Evolutionary conservation across 805 yeast genomes (phyloP).

Genomic region (Metschnikowia hibisci): DNA sequence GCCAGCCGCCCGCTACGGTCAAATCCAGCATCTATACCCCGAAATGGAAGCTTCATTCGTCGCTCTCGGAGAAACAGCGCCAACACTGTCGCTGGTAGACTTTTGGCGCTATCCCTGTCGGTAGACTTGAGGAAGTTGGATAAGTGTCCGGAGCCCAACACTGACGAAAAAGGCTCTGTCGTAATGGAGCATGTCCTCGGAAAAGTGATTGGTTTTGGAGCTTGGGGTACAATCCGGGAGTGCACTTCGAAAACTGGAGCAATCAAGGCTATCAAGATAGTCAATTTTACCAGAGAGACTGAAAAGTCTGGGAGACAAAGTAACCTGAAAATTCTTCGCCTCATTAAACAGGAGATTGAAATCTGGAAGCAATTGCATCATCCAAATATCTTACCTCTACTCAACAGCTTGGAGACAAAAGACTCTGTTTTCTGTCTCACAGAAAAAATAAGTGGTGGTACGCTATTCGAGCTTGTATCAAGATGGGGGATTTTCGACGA

Average conservation of each 20-base stretch:
- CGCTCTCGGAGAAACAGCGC: conserved; percentile 29
- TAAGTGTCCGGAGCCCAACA: conserved; percentile 30
- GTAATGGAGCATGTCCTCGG: conserved; percentile 65
- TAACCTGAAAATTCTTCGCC: conserved; percentile 48
- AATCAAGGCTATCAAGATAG: conserved; percentile 58
- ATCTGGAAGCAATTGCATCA: conserved; percentile 74
- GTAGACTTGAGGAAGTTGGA: conserved; percentile 30
- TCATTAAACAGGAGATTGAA: conserved; percentile 65
- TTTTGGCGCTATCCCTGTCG: conserved; percentile 36
- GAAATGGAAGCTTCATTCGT: conserved; percentile 29
- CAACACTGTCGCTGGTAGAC: conserved; percentile 40
- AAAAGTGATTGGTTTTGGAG: conserved; percentile 78
- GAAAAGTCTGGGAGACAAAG: conserved; percentile 23
- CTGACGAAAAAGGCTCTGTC: conserved; percentile 65
- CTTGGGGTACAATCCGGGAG: conserved; percentile 84
- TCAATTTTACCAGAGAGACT: conserved; percentile 31
- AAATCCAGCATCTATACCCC: conserved; percentile 13
- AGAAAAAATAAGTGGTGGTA: conserved; percentile 66
- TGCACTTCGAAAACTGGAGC: conserved; percentile 41
- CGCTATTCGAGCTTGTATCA: conserved; percentile 70
- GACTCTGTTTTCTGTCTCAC: conserved; percentile 70
- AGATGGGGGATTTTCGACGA: conserved; percentile 53
- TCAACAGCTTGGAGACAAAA: conserved; percentile 58
- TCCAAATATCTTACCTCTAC: conserved; percentile 58
- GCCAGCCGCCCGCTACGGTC: conserved; percentile 18